phyloP scores from a whole-genome alignment of 2,329 filamentous ascomycete species.

The Sporothrix protearum region DNA sequence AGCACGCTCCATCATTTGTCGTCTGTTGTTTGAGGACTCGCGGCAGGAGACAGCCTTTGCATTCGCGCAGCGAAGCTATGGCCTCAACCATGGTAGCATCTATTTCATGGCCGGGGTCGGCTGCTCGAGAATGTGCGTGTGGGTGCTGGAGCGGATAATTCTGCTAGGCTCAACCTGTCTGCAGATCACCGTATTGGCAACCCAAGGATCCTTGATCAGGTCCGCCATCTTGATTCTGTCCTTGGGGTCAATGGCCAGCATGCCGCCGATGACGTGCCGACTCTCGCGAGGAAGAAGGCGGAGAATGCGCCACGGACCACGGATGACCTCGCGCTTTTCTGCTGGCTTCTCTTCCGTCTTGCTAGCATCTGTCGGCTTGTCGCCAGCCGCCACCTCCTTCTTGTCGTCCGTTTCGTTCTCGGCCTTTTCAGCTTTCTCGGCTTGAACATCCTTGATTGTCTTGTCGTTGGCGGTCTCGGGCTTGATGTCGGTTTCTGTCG shows the following conservation, averaged over 20 bases:
- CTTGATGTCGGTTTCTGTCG: not conserved
- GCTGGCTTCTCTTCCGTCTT: constrained; percentile 32
- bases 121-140: constrained; percentile 82
- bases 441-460: not conserved
- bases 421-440: constrained; percentile 6
- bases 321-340: constrained; percentile 73
- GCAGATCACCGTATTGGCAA: constrained; percentile 80
- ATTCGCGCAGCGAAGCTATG: not conserved
- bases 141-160: constrained; percentile 69
- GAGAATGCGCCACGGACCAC: constrained; percentile 86
- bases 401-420: constrained; percentile 27
- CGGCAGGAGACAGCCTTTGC: not conserved
- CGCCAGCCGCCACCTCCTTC: not conserved
- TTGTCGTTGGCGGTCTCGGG: not conserved
- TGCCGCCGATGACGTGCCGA: constrained; percentile 81
- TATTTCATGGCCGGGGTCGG: constrained; percentile 42
- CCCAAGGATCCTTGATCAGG: constrained; percentile 84
- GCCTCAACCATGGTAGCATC: not conserved
- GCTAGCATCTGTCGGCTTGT: constrained; percentile 27
- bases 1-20: not conserved
- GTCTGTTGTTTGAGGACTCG: not conserved
- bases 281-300: constrained; percentile 85
- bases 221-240: constrained; percentile 81
- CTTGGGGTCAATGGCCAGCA: constrained; percentile 85
- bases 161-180: constrained; percentile 68